A percentile compares a stretch with the other conserved stretches of the same genome.
These are phyloP conservation scores for Helianthus tuberosus DNA, from an alignment of 129 eudicot species.

Conservation along the genomic window DNA sequence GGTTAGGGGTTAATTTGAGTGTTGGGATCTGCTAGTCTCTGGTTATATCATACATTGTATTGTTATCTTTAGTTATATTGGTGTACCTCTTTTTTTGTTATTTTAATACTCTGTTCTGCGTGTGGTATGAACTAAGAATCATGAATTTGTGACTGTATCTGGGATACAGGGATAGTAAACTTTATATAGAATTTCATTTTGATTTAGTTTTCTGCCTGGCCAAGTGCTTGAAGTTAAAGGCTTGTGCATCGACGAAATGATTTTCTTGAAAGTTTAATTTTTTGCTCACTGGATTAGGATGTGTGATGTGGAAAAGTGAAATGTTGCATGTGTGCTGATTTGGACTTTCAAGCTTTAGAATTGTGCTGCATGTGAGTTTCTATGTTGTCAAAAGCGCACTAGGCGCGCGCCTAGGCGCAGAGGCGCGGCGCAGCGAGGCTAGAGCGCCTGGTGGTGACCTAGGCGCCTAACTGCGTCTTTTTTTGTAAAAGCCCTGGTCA, in stretches of 20 bases:
- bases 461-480: no score
- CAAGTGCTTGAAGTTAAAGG: background rate
- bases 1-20: conserved; percentile 1
- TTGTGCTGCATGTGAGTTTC: background rate
- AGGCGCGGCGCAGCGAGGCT: no score
- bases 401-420: no score
- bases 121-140: background rate
- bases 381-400: no score
- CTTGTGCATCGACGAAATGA: background rate
- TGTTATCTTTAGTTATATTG: background rate
- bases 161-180: background rate
- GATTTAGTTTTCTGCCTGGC: background rate
- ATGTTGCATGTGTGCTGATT: background rate
- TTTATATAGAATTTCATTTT: background rate
- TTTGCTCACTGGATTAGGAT: background rate
- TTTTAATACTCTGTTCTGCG: background rate
- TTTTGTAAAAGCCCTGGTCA: no score
- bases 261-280: background rate
- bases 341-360: background rate
- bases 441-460: no score
- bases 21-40: conserved; percentile 1
- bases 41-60: background rate
- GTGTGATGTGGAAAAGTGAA: background rate
- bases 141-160: background rate
- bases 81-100: background rate